These are phyloP conservation scores for Gossypium arboreum DNA, from an alignment of 345 rosid genomes.

Conservation along the genomic window DNA sequence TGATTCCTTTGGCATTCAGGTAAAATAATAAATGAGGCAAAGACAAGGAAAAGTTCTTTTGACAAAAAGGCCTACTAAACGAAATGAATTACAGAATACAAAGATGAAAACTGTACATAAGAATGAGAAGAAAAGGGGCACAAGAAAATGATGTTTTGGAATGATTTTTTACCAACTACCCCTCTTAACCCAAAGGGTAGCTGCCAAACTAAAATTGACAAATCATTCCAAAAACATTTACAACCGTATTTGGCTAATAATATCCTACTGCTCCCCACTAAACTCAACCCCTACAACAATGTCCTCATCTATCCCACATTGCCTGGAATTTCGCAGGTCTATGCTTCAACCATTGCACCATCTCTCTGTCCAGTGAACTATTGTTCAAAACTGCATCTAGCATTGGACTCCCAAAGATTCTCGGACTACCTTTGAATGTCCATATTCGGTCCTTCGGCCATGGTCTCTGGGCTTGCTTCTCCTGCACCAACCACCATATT, in stretches of 20 bases:
- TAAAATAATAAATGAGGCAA: too few relatives aligned
- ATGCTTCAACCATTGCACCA: conserved; percentile 87
- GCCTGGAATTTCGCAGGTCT: conserved; percentile 68
- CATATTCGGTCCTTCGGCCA: conserved; percentile 97
- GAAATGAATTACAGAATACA: conserved; percentile 48
- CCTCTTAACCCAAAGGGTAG: conserved; percentile 27
- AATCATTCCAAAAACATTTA: conserved; percentile 40
- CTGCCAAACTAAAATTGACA: conserved; percentile 27
- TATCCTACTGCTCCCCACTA: conserved; percentile 15
- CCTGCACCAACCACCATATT: conserved; percentile 38
- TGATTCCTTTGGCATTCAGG: too few relatives aligned
- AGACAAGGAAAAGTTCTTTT: background rate
- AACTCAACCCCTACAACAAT: background rate
- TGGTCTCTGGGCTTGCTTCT: conserved; percentile 76
- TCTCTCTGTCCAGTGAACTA: conserved; percentile 62
- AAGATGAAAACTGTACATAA: conserved; percentile 48
- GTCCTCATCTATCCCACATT: conserved; percentile 62
- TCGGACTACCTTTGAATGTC: conserved; percentile 59
- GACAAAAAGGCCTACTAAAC: conserved; percentile 15
- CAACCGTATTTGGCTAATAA: conserved; percentile 9
- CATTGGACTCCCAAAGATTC: conserved; percentile 91
- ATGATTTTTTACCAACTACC: conserved; percentile 41
- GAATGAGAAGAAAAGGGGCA: conserved; percentile 33
- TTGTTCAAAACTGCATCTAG: conserved; percentile 61
- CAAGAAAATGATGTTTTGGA: conserved; percentile 28